Conservation (phyloP, 2,329 filamentous ascomycete species). For the Hymenoscyphus scutula region DNA sequence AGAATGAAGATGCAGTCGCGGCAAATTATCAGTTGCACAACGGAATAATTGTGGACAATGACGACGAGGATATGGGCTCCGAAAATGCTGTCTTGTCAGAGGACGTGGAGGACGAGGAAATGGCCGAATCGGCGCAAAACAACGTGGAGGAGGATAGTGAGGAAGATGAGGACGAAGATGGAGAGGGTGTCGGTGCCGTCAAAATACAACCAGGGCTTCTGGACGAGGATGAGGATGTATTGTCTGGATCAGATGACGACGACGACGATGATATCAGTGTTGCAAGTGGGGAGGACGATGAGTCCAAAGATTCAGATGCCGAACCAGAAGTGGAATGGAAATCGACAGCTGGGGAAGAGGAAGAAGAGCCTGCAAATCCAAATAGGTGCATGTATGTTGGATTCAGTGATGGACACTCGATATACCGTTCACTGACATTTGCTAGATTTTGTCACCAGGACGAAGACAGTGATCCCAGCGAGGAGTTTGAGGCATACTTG, state of each 20-base stretch:
- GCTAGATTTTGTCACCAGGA: conserved; percentile 78
- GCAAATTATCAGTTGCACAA: conserved; percentile 38
- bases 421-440: conserved; percentile 30
- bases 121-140: conserved; percentile 35
- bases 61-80: conserved; percentile 31
- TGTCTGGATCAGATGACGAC: conserved; percentile 25
- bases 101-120: conserved; percentile 40
- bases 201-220: conserved; percentile 35
- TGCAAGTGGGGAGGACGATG: conserved; percentile 45
- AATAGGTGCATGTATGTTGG: conserved; percentile 63
- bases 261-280: conserved; percentile 33
- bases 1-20: conserved; percentile 34
- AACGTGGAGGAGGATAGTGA: conserved; percentile 40
- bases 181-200: conserved; percentile 36
- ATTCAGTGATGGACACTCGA: conserved; percentile 15
- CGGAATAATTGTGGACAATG: conserved; percentile 31
- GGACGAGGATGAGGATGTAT: conserved; percentile 40
- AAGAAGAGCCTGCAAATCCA: conserved; percentile 51
- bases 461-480: conserved; percentile 77
- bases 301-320: conserved; percentile 55
- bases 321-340: conserved; percentile 56
- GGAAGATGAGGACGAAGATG: conserved; percentile 40
- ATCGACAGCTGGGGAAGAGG: conserved; percentile 52
- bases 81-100: conserved; percentile 28
- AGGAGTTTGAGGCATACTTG: conserved; percentile 78